Evolutionary conservation across 164 flowering plant species (phyloP).

Genomic region (Sextonia rubra): DNA sequence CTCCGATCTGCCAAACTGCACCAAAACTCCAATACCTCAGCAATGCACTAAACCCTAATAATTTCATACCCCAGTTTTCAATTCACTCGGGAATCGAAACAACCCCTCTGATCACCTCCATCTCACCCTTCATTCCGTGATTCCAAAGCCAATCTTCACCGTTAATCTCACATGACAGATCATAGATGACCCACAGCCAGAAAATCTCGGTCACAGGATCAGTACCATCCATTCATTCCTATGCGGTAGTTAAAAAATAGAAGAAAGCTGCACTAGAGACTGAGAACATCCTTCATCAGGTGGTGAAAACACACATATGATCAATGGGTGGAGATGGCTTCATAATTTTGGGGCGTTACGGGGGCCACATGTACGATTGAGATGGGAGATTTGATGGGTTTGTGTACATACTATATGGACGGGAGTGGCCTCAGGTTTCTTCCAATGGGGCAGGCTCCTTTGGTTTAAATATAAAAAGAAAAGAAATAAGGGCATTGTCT

Average conservation of each 20-base stretch:
- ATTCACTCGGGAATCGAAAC: background rate
- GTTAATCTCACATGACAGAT: too few relatives aligned
- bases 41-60: conserved; percentile 2
- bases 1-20: background rate
- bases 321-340: background rate
- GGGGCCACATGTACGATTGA: background rate
- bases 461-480: too few relatives aligned
- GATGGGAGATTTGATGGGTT: background rate
- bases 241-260: background rate
- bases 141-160: too few relatives aligned
- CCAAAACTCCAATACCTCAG: conserved; percentile 2
- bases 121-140: too few relatives aligned
- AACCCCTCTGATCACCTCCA: background rate
- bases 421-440: background rate
- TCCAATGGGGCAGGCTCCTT: background rate
- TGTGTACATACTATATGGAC: background rate
- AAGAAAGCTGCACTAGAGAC: background rate
- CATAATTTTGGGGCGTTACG: background rate
- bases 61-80: background rate
- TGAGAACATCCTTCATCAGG: background rate
- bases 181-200: too few relatives aligned
- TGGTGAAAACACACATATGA: background rate
- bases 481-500: background rate
- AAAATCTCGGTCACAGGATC: background rate
- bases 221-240: background rate